phyloP scores from a whole-genome alignment of 2,329 filamentous ascomycete species.

The Harringtonia lauricola region DNA sequence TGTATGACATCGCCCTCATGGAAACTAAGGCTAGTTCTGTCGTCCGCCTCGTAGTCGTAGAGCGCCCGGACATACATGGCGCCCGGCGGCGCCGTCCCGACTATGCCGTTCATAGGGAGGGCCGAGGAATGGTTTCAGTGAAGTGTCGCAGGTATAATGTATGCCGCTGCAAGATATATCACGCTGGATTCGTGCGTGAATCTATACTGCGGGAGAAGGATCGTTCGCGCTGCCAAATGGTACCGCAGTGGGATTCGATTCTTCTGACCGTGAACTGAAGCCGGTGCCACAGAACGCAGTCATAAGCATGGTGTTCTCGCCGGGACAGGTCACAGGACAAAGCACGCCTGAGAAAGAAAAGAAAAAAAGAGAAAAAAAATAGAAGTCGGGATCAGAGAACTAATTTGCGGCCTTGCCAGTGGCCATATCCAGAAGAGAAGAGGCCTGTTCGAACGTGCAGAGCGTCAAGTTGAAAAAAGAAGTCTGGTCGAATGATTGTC shows the following conservation, averaged over 20 bases:
- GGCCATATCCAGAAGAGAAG: background rate
- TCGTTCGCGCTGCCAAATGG: conserved; percentile 8
- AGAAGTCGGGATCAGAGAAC: background rate
- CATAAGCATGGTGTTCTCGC: conserved; percentile 40
- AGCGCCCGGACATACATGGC: conserved; percentile 88
- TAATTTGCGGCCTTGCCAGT: no score
- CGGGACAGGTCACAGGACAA: background rate
- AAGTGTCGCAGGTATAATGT: conserved; percentile 7
- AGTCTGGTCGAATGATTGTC: no score
- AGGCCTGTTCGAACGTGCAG: background rate
- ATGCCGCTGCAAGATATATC: no score
- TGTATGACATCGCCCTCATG: conserved; percentile 95
- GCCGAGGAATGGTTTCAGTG: no score
- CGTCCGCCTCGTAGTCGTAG: conserved; percentile 97
- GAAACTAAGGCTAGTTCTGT: conserved; percentile 93
- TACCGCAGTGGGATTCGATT: conserved; percentile 12
- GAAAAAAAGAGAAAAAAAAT: background rate
- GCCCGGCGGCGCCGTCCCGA: conserved; percentile 47
- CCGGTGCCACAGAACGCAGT: conserved; percentile 33
- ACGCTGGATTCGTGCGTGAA: no score
- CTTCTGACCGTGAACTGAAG: conserved; percentile 32
- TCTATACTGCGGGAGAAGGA: conserved; percentile 9
- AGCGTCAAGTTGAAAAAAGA: no score
- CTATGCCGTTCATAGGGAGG: conserved; percentile 46
- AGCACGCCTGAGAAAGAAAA: background rate